phyloP scores from a whole-genome alignment of 2,329 filamentous ascomycete genomes.

The Seiridium unicorne region DNA sequence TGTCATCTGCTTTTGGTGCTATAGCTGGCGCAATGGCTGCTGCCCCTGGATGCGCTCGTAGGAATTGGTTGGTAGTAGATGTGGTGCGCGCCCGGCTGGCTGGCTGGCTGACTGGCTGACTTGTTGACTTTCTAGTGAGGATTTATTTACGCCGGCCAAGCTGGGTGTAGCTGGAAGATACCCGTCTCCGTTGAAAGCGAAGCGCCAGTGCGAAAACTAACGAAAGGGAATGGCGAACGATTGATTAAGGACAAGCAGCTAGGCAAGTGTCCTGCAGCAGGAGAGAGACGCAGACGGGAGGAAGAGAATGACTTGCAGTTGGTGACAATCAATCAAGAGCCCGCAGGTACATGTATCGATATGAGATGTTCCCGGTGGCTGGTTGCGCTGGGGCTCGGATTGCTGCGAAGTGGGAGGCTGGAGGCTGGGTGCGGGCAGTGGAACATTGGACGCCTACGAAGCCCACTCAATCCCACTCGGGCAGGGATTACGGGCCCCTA shows the following conservation, averaged over 20 bases:
- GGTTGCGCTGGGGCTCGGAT: not conserved
- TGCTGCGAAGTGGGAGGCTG: slow-evolving; percentile 7
- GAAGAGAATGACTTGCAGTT: slow-evolving; percentile 5
- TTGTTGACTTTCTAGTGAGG: not conserved
- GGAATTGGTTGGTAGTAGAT: no score
- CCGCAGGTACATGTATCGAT: not conserved
- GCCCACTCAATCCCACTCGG: not conserved
- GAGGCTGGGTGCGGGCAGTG: slow-evolving; percentile 8
- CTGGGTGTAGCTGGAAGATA: not conserved
- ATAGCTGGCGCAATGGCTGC: not conserved
- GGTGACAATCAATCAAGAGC: not conserved
- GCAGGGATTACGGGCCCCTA: not conserved
- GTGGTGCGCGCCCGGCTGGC: not conserved
- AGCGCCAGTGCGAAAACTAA: not conserved
- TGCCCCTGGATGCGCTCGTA: not conserved
- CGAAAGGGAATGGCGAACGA: not conserved
- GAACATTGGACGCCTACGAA: not conserved
- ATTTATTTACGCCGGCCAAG: not conserved
- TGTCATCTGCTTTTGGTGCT: not conserved
- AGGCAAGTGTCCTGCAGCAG: slow-evolving; percentile 2
- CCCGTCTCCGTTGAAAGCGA: not conserved
- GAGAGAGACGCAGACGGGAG: not conserved
- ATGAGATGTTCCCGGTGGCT: slow-evolving; percentile 5
- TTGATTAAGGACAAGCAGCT: not conserved
- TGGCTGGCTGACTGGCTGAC: not conserved